Evolutionary conservation across 2,329 filamentous ascomycete species (phyloP), one percentile per base, ranked within the genome.

Genomic region (Fusarium sp.): DNA sequence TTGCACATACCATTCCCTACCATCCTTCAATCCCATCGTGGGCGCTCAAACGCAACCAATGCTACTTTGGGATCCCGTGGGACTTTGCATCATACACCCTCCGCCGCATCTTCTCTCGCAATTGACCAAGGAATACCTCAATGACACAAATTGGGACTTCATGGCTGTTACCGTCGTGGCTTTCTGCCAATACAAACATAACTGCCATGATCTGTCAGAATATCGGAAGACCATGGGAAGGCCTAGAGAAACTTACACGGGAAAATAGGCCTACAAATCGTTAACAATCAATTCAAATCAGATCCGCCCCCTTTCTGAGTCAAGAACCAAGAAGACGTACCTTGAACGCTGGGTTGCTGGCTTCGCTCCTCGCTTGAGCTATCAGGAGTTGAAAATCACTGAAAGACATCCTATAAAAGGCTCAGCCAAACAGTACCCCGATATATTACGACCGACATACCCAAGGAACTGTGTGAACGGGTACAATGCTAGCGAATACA

Each of bases 141-240:
- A 25, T 22, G 38, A 9, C 44, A 49, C 39, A 17, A n/a, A 22
- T 42, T 35, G n/a, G 27, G 33, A 22, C 31, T 38, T 35, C 2
- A 44, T 36, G 50, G 42, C 47, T 36, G 25, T 75, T 56, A 77
- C 64, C 72, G 68, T 52, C 64, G 72, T 62, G 87, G 86, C 71
- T 91, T 91, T 69, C 85, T 84, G 54, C 89, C 89, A 73, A 91
- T 90, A 70, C 88, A 90, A 41, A 91, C 86, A 77, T 91, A 90
- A 70, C 88, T 90, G 64, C 57, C 47, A 47, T 65, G 42, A 68
- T 46, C 25, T 10, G 50, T 76, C 35, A 76, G 67, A 42, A 59
- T 39, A 35, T 29, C 20, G 29, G 10, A 22, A n/a, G 20, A 12
- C 17, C 18, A 45, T 36, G 15, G 4, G 47, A 38, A 36, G 5